Evolutionary conservation across 495 filamentous ascomycete species (phyloP), one percentile per base, ranked within the genome.

Genomic region (Aspergillus sclerotioniger): DNA sequence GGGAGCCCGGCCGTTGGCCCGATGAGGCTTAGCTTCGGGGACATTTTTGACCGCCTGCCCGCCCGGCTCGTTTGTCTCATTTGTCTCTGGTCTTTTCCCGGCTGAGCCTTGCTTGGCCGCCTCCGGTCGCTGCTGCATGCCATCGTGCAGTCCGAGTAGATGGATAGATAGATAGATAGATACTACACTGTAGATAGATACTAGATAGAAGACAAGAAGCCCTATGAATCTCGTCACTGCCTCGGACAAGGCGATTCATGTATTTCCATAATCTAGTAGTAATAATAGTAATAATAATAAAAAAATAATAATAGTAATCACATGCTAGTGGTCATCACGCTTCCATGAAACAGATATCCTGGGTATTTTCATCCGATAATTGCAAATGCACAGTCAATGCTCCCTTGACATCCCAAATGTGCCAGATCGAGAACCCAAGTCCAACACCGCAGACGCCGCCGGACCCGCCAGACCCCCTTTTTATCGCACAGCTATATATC

Each of bases 351-450:
- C 58, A 65, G 61, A 69, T 60, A 66, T 66, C 67, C 66, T 62
- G 71, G 71, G 71, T 74, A 74, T 74, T 72, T 68, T 67, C 60
- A 64, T 65, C 61, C 59, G 51, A 60, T 57, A 56, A 62, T 62
- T 60, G 50, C 48, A 51, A 50, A 62, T 52, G 55, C 55, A 57
- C 47, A 50, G 25, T 31, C 47, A 50, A 50, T 50, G 47, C 47
- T 50, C 13, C 47, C 47, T 50, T 33, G 47, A 54, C 56, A 61
- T 45, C 56, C 55, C 57, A 62, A 66, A 56, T 28, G 32, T 53
- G 43, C 15, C 35, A 52, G 33, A 49, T 19, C 28, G 46, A 50
- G 25, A 32, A 28, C 47, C 47, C 47, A 50, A 50, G 17, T 58
- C 50, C 50, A 43, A 52, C 31, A 51, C 48, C 46, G 29, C 37